A percentile compares a stretch with the other conserved stretches of the same genome.
phyloP scores from a whole-genome alignment of 768 basidiomycete species.

The Xanthoconium stramineum region DNA sequence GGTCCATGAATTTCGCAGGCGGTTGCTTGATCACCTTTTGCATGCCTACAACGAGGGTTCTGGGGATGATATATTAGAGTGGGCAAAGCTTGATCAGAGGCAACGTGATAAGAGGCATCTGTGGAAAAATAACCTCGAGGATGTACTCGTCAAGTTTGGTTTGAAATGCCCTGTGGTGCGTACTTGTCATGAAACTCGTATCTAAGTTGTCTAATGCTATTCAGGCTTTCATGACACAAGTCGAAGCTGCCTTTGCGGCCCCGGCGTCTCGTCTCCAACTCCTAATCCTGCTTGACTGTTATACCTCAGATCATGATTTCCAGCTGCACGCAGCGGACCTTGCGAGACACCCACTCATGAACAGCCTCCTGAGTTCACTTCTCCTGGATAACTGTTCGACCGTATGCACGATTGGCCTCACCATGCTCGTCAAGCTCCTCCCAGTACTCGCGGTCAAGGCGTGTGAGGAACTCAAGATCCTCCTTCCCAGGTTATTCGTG shows the following conservation, averaged over 20 bases:
- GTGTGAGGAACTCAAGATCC: constrained; percentile 47
- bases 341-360: constrained; percentile 60
- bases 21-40: constrained; percentile 68
- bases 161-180: constrained; percentile 62
- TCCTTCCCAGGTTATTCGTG: constrained; percentile 63
- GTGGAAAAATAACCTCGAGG: constrained; percentile 81
- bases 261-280: constrained; percentile 69
- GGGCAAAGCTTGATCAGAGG: constrained; percentile 61
- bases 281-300: constrained; percentile 60
- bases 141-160: constrained; percentile 65
- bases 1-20: constrained; percentile 62
- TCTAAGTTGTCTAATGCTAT: constrained; percentile 3
- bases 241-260: constrained; percentile 57
- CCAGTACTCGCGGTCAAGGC: constrained; percentile 70
- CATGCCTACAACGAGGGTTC: constrained; percentile 77
- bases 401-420: constrained; percentile 59
- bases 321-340: constrained; percentile 46
- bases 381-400: constrained; percentile 75
- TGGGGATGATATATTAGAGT: constrained; percentile 69
- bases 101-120: constrained; percentile 56
- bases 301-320: constrained; percentile 56
- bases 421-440: constrained; percentile 66
- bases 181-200: constrained; percentile 15
- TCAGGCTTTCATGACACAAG: constrained; percentile 69
- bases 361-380: constrained; percentile 62